phyloP scores from a whole-genome alignment of 2,329 filamentous ascomycete genomes.

The Beauveria bassiana region DNA sequence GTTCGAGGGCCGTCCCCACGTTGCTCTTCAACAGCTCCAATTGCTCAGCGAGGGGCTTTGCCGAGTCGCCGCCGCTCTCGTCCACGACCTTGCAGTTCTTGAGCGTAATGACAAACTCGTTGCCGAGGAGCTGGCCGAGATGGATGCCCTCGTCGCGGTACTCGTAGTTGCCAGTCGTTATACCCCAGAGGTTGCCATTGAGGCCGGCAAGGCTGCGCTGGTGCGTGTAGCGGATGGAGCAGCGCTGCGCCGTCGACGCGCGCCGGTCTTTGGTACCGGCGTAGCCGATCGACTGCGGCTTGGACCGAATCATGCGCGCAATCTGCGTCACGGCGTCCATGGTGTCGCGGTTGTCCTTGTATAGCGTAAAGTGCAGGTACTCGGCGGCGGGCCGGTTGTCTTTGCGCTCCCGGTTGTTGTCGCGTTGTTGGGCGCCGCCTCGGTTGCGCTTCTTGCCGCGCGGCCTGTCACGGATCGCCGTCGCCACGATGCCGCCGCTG shows the following conservation, averaged over 20 bases:
- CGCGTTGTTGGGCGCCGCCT: slow-evolving; percentile 13
- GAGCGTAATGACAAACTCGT: slow-evolving; percentile 87
- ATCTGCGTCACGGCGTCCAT: slow-evolving; percentile 83
- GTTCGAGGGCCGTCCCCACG: slow-evolving; percentile 52
- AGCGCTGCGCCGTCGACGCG: slow-evolving; percentile 76
- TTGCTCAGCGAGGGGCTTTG: slow-evolving; percentile 19
- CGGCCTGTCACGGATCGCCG: slow-evolving; percentile 45
- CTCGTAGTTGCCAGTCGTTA: slow-evolving; percentile 70
- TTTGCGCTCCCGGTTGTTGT: slow-evolving; percentile 22
- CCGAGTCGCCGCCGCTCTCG: slow-evolving; percentile 20
- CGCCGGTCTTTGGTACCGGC: slow-evolving; percentile 89
- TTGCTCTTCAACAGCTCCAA: slow-evolving; percentile 26
- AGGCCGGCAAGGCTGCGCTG: slow-evolving; percentile 56
- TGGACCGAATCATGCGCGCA: slow-evolving; percentile 64
- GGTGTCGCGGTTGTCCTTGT: slow-evolving; percentile 96
- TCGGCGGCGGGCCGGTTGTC: slow-evolving; percentile 45
- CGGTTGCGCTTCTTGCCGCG: slow-evolving; percentile 22
- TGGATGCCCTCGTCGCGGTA: slow-evolving; percentile 65
- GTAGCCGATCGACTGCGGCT: slow-evolving; percentile 63
- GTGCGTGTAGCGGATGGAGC: slow-evolving; percentile 52
- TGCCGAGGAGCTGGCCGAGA: slow-evolving; percentile 77
- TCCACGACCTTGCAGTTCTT: slow-evolving; percentile 66
- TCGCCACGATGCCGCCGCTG: slow-evolving; percentile 55
- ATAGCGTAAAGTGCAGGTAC: slow-evolving; percentile 83
- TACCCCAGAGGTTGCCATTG: slow-evolving; percentile 55